Conservation (phyloP, 2,329 filamentous ascomycete species). For the Tetracladium maxilliforme region DNA sequence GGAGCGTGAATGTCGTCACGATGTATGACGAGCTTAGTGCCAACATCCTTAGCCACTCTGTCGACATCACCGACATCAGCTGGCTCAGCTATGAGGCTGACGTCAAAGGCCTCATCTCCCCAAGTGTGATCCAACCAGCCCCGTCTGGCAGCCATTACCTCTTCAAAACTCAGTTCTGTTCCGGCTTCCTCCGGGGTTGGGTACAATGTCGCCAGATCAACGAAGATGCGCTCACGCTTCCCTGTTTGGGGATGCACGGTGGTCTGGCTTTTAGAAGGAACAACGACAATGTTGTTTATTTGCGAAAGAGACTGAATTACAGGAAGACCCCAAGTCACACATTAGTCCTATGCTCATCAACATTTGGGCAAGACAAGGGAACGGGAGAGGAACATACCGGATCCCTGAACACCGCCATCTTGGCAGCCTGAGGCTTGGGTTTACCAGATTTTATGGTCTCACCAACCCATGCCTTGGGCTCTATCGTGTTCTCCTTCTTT, state of each 20-base stretch:
- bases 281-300: constrained; percentile 41
- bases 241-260: constrained; percentile 71
- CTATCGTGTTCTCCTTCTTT: constrained; percentile 85
- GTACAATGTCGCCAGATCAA: constrained; percentile 75
- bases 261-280: constrained; percentile 61
- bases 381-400: constrained; percentile 53
- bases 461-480: constrained; percentile 80
- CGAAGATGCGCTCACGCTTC: constrained; percentile 73
- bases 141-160: constrained; percentile 64
- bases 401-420: constrained; percentile 92
- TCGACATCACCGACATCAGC: constrained; percentile 7
- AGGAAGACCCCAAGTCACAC: constrained; percentile 35
- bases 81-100: constrained; percentile 4
- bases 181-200: constrained; percentile 57
- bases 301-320: constrained; percentile 45
- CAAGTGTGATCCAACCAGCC: constrained; percentile 51
- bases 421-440: constrained; percentile 49
- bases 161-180: constrained; percentile 80
- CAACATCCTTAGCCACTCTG: constrained; percentile 10
- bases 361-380: constrained; percentile 35
- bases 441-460: constrained; percentile 77
- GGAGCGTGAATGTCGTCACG: constrained; percentile 20
- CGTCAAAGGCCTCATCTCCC: constrained; percentile 16
- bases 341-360: constrained; percentile 99
- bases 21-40: constrained; percentile 16